Evolutionary conservation across 805 yeast genomes (phyloP), one percentile per base, ranked within the genome.

Genomic region (Spathaspora gorwiae): DNA sequence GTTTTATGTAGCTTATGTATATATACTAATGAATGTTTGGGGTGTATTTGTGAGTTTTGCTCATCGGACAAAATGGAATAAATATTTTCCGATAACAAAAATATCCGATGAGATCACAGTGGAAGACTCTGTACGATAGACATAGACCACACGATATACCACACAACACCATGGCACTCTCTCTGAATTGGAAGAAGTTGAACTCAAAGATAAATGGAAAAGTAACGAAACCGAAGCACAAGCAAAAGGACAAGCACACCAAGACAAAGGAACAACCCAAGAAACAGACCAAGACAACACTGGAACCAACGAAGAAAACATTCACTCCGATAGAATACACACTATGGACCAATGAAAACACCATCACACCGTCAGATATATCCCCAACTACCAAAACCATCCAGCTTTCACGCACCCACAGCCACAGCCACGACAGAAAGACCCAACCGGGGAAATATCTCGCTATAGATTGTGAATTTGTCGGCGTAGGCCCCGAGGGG

Each of bases 391-490:
- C 35, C 14, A 27, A 46, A 9, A 11, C 43, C 2, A 7, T 24
- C 26, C 12, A 34, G n/a, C 26, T 7, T 11, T 26, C 41, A 40
- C 26, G 37, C 15, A 37, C 36, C 1, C 19, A 38, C 14, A 24
- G 29, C 24, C 49, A 29, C 12, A 9, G 30, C 31, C n/a, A 19
- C 24, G 24, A 19, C 24, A 55, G 65, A 12, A 66, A 75, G 47
- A 65, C 61, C 42, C 73, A 75, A 37, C 68, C 81, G 1, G 97
- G 97, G 1, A 84, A 78, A 55, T 90, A 77, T 53, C 48, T 90
- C 2, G 88, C 96, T 1, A 79, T 90, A 49, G 98, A 90, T 64
- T 90, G 97, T 68, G 98, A 90, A 56, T 90, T 90, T 70, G 97
- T 90, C 2, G 97, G 97, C 9, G 83, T 86, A 2, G 97, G 96